Evolutionary conservation across 202 grass and related monocot species (phyloP), one percentile per base, ranked within the genome.

Genomic region (Thinopyrum obtusiflorum): DNA sequence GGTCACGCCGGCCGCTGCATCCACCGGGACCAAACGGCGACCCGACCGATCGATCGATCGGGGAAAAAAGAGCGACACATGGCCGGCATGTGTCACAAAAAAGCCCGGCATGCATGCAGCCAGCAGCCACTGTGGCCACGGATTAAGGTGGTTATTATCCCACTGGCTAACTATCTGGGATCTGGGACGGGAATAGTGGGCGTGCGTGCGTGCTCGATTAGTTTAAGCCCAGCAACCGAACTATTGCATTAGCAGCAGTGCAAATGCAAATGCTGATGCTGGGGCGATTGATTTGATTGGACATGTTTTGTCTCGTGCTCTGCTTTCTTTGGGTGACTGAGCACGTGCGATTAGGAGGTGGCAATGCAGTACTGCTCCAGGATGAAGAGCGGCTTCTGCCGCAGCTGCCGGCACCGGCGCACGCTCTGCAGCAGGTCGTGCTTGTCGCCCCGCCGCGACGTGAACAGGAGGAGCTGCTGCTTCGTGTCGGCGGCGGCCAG

Each of bases 311-410:
- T 49, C 13, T 15, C 4, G 14, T 63, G 67, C 67, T 46, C 46
- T 46, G 44, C 12, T 14, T 40, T 4, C 63, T 68, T 37, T n/a
- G 33, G n/a, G 1, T 7, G 4, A 4, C 0, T 39, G 17, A 23
- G 80, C 32, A 39, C 47, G 66, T 76, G 69, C 37, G 33, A 28
- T 75, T 84, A 91, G 66, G 86, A 91, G 12, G 86, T 89, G 90
- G 94, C 90, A 87, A 97, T 91, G 94, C 90, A 97, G 85, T 88
- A 97, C 13, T 79, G 90, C 83, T 97, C 94, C 78, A 89, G 89
- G 78, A 97, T 92, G 81, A 97, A 97, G 80, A 97, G 84, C 18
- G 79, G 88, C 25, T 82, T 91, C 83, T 88, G 85, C 21, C 88
- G 62, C 47, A 92, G 92, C 86, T 94, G 89, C 60, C 86, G 83